Evolutionary conservation across 1,284 basidiomycete species (phyloP).

Genomic region (Moesziomyces sp.): DNA sequence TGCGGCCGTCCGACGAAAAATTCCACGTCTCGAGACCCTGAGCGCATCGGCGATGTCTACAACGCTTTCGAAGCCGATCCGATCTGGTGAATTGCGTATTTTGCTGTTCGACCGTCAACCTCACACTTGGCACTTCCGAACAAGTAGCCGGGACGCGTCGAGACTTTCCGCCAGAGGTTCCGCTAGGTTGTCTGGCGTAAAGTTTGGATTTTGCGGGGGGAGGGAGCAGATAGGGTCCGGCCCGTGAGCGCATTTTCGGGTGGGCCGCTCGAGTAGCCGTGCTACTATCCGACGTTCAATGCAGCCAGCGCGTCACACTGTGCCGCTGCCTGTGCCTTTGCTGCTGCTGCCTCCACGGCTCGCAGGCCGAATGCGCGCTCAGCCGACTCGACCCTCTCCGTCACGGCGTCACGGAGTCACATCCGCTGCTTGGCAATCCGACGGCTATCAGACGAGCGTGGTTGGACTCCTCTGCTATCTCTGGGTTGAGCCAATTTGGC

Average conservation of each 20-base stretch:
- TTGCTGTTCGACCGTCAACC: not conserved
- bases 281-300: conserved; percentile 18
- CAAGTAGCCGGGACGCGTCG: conserved; percentile 34
- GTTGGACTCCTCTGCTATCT: not conserved
- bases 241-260: not conserved
- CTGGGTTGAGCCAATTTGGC: conserved; percentile 25
- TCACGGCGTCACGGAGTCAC: not conserved
- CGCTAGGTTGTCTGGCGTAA: conserved; percentile 39
- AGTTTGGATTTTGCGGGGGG: conserved; percentile 5
- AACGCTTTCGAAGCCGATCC: not conserved
- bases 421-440: not conserved
- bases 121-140: conserved; percentile 5
- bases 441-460: not conserved
- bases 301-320: not conserved
- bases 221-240: not conserved
- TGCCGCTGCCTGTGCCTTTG: not conserved
- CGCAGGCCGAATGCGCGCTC: not conserved
- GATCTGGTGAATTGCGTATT: not conserved
- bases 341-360: not conserved
- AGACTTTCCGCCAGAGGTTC: conserved; percentile 39
- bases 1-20: conserved; percentile 1
- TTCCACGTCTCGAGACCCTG: conserved; percentile 12
- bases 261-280: conserved; percentile 12
- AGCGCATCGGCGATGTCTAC: not conserved
- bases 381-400: not conserved